Evolutionary conservation across 179 eudicot genomes (phyloP), one percentile per base, ranked within the genome.

Genomic region (Actinidia chinensis): DNA sequence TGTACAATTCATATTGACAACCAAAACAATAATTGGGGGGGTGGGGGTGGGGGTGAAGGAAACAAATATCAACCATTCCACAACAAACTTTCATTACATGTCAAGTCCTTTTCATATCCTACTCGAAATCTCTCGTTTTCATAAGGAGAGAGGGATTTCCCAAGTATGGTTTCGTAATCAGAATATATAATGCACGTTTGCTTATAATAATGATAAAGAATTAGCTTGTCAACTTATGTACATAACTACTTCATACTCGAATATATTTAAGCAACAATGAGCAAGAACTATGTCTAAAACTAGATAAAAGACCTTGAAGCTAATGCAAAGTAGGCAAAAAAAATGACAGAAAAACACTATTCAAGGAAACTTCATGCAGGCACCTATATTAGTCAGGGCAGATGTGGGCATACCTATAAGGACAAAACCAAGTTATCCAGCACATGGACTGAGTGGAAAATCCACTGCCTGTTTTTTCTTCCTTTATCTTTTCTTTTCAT

Each of bases 41-140:
- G 48, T 8, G 47, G 47, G 48, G 46, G 22, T 0, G 33, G 33
- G 33, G 33, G 33, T 0, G 33, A 7, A 7, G 23, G 47, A 44
- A 44, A 61, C 28, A 59, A 61, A 61, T 10, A 61, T 75, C 78
- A 46, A 75, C 78, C 78, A 61, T 36, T 75, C 78, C 44, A 75
- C 78, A 75, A 4, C 77, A 59, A 74, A 46, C 78, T 61, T 43
- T 46, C 58, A 46, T 61, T 75, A 52, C 50, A 20, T 5, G 11
- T 17, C 69, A 47, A 40, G 55, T 60, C 51, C 46, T 42, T 3
- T 2, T 8, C 15, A 42, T 73, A 5, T 43, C 52, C 20, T 20
- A 75, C 68, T 13, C 22, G 11, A 75, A 33, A 61, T 71, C 51
- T 22, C 52, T 73, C 51, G 20, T 40, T 56, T 42, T 17, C 13